Conservation (phyloP, 1,284 basidiomycete species). For the Boletellus sp. region DNA sequence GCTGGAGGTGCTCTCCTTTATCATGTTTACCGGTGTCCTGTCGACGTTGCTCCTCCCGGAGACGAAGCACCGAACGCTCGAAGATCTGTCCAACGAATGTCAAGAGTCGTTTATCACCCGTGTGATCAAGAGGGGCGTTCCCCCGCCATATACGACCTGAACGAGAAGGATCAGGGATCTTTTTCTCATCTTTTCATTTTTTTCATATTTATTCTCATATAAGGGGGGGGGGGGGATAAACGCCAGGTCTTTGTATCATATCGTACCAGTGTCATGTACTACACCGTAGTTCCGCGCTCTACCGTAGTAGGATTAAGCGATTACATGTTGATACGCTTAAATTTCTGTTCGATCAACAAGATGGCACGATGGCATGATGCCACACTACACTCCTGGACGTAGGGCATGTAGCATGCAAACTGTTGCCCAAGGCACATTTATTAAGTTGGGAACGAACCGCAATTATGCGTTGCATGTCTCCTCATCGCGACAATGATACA, state of each 20-base stretch:
- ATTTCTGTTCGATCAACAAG: too few relatives aligned
- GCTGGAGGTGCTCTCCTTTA: slow-evolving; percentile 48
- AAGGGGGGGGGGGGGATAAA: too few relatives aligned
- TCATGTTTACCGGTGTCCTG: slow-evolving; percentile 59
- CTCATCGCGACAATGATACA: slow-evolving; percentile 5
- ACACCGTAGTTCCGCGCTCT: too few relatives aligned
- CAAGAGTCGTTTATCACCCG: slow-evolving; percentile 46
- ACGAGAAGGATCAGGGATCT: not conserved
- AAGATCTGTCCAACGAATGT: slow-evolving; percentile 52
- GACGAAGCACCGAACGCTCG: slow-evolving; percentile 54
- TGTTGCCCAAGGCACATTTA: not conserved
- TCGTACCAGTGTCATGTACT: too few relatives aligned
- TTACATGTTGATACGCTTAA: too few relatives aligned
- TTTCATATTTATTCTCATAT: too few relatives aligned
- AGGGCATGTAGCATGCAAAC: not conserved
- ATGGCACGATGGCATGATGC: too few relatives aligned
- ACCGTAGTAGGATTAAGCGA: too few relatives aligned
- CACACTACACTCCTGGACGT: not conserved
- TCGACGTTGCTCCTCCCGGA: slow-evolving; percentile 61
- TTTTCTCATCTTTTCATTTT: not conserved
- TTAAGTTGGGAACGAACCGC: not conserved
- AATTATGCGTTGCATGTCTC: not conserved
- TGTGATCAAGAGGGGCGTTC: slow-evolving; percentile 13
- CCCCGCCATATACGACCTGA: not conserved
- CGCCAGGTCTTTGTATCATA: too few relatives aligned